Evolutionary conservation across 345 rosid species (phyloP).

Genomic region (Dipteronia dyeriana): DNA sequence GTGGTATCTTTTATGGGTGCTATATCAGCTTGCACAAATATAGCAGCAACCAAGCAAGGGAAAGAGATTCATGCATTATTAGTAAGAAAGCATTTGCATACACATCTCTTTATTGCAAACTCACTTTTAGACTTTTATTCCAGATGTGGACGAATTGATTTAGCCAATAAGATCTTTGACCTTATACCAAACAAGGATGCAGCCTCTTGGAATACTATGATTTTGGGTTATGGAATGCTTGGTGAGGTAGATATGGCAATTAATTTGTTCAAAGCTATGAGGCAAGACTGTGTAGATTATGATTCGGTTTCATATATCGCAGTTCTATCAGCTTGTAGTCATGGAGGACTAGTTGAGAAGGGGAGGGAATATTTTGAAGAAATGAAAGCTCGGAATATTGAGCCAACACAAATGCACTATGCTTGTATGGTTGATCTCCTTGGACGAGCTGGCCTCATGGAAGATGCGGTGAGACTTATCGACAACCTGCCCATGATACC

Average conservation of each 20-base stretch:
- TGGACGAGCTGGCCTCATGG: conserved; percentile 51
- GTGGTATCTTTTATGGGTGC: conserved; percentile 55
- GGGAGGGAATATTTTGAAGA: conserved; percentile 47
- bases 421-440: conserved; percentile 60
- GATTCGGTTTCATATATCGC: conserved; percentile 54
- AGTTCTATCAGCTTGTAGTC: conserved; percentile 53
- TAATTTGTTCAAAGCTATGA: conserved; percentile 46
- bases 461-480: conserved; percentile 41
- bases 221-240: conserved; percentile 49
- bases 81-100: conserved; percentile 33
- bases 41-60: conserved; percentile 46
- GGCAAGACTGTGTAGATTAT: conserved; percentile 29
- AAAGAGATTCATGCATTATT: conserved; percentile 51
- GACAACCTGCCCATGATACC: conserved; percentile 35
- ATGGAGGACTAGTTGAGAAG: conserved; percentile 45
- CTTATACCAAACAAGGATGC: conserved; percentile 36
- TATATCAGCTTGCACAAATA: conserved; percentile 60
- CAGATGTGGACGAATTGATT: conserved; percentile 47
- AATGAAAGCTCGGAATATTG: conserved; percentile 34
- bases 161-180: conserved; percentile 41
- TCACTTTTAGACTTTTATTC: conserved; percentile 51
- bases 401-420: conserved; percentile 46
- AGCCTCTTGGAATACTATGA: conserved; percentile 56
- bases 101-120: conserved; percentile 51
- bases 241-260: conserved; percentile 41